phyloP scores from a whole-genome alignment of 306 rosid genomes.

The Cucurbita maxima region DNA sequence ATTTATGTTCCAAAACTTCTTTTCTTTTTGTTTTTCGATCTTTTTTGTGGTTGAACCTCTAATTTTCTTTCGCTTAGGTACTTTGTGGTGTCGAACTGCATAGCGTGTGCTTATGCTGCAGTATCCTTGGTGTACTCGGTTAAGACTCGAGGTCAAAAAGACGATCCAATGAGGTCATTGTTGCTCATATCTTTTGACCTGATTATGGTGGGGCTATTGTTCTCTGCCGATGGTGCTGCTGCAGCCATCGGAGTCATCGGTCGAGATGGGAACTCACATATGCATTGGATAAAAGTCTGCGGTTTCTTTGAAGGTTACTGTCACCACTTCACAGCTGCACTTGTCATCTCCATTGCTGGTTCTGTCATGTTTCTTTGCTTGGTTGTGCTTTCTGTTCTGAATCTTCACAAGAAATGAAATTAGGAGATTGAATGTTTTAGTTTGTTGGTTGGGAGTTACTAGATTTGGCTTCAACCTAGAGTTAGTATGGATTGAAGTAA shows the following conservation, averaged over 20 bases:
- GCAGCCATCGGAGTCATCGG: constrained; percentile 36
- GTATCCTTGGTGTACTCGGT: constrained; percentile 16
- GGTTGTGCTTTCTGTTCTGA: constrained; percentile 24
- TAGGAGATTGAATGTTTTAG: neutral
- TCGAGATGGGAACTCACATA: constrained; percentile 37
- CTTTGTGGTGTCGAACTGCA: constrained; percentile 40
- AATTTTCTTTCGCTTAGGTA: constrained; percentile 18
- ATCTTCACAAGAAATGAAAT: constrained; percentile 15
- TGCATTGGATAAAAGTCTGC: constrained; percentile 47
- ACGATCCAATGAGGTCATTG: neutral
- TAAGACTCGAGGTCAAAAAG: constrained; percentile 12
- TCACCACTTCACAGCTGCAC: constrained; percentile 29
- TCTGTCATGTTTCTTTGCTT: constrained; percentile 29
- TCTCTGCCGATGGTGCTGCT: constrained; percentile 49
- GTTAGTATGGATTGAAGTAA: neutral
- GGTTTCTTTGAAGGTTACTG: constrained; percentile 33
- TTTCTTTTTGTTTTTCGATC: neutral
- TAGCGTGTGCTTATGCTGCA: constrained; percentile 47
- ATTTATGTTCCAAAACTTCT: neutral
- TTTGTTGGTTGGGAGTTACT: neutral
- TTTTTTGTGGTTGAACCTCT: neutral
- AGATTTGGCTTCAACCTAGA: neutral
- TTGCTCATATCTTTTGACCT: constrained; percentile 21
- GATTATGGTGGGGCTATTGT: constrained; percentile 23
- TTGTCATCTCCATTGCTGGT: constrained; percentile 30